Evolutionary conservation across 2,329 filamentous ascomycete species (phyloP), one percentile per base, ranked within the genome.

Genomic region (Furcasterigmium sp.): DNA sequence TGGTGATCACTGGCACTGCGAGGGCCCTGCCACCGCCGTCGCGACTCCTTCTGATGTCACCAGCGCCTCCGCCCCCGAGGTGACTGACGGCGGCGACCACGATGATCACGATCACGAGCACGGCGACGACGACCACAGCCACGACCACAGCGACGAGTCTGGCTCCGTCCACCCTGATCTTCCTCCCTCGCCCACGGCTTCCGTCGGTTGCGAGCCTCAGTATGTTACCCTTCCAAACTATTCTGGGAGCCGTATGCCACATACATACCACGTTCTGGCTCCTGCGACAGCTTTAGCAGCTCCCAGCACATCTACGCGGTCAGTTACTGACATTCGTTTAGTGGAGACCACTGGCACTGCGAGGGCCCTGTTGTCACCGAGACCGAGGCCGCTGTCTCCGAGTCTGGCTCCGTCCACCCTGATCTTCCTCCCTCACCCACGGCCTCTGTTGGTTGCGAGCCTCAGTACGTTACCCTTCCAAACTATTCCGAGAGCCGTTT

Each of bases 151-250:
- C 6, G 28, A 41, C 18, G 29, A 21, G 18, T 34, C 26, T 18
- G 39, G 25, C 18, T 38, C 37, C 34, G 9, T 26, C 20, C 29
- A 39, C 37, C 43, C 61, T 4, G 46, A 55, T 11, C 45, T 61
- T 4, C 43, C 55, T 18, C 59, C 61, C 4, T 60, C 57, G n/a
- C 60, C 62, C 6, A 65, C 61, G 41, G 58, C 67, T 28, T 59
- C 57, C 8, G 45, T 54, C 5, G 58, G 58, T 21, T 69, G 65
- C 47, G 53, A 60, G 30, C 51, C 65, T 10, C 65, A 69, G n/a
- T n/a, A n/a, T n/a, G n/a, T n/a, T n/a, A n/a, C n/a, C n/a, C n/a
- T n/a, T n/a, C n/a, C n/a, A n/a, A n/a, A n/a, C n/a, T n/a, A n/a
- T n/a, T n/a, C 40, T 60, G 57, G 9, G 65, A 70, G 47, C 65